Base-by-base conservation (phyloP, 345 rosid genomes). In the Citrus unshiu region DNA sequence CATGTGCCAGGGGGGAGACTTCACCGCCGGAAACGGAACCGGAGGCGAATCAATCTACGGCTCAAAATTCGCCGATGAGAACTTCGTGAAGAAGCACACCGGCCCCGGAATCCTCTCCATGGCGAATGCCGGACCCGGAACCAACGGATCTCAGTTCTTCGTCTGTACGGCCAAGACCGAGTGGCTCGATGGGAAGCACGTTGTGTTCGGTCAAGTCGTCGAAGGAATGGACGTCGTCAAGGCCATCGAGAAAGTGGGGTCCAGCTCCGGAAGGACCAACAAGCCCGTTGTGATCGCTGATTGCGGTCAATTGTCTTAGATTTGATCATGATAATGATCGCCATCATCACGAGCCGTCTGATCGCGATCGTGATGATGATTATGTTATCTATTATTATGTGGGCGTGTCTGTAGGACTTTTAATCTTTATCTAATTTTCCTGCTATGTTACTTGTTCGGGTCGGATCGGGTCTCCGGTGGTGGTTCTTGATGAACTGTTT, bases 1-100 rank as follows among this genome's bases (percentile, higher is more conserved):
- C 88, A 91, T 94, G 95, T 91, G 97, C 73, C 98, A 91, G 77
- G 98, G 98, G 5, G 97, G 97, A 1, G 98, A 93, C 29, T 93
- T 91, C 87, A 93, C 95, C 0, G 92, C 88, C 24, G 93, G 94
- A 9, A 90, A 94, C 73, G 98, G 97, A 3, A 91, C 92, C 7
- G 95, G 96, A 24, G 97, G 97, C 0, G 98, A 94, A 64, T 93
- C 98, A 0, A 93, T 94, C 84, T 94, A 94, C 69, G 96, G 97
- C 1, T 4, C 70, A 0, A 94, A 88, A 84, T 91, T 94, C 69
- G 87, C 84, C 1, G 97, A 94, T 29, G 98, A 94, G 91, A 85
- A 92, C 81, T 94, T 94, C 87, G 40, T 68, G 24, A 88, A 84
- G 91, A 92, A 92, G 90, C 98, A 94, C 80, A 91, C 91, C 0